Conservation (phyloP, 495 filamentous ascomycete genomes). For the Sordaria brevicollis region DNA sequence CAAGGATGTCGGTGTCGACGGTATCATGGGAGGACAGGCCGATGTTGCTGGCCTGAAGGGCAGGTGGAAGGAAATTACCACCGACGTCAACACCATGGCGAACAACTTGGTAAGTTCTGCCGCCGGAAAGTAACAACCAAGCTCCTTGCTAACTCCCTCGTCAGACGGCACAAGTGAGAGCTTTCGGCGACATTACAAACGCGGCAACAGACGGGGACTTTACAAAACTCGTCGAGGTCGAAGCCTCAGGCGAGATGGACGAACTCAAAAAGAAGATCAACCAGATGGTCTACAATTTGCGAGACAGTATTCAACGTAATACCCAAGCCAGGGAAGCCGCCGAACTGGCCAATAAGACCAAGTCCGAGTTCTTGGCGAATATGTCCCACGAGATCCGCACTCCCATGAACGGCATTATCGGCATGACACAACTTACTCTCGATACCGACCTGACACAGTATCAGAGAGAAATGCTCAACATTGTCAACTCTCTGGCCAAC, state of each 20-base stretch:
- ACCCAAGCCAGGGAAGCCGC: constrained; percentile 94
- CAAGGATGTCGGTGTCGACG: constrained; percentile 94
- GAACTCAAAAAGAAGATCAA: constrained; percentile 99
- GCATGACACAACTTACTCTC: constrained; percentile 94
- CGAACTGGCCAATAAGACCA: constrained; percentile 95
- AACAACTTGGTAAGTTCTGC: constrained; percentile 60
- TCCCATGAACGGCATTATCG: constrained; percentile 81
- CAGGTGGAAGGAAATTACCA: constrained; percentile 97
- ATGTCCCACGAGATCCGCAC: constrained; percentile 99
- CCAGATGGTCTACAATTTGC: constrained; percentile 92
- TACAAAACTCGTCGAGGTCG: constrained; percentile 93
- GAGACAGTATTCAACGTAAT: constrained; percentile 95
- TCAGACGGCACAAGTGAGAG: constrained; percentile 87
- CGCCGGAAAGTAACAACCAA: background rate
- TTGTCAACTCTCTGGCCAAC: constrained; percentile 95
- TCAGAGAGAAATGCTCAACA: constrained; percentile 97
- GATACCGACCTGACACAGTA: constrained; percentile 93
- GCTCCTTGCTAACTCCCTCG: constrained; percentile 5
- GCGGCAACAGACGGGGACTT: constrained; percentile 96
- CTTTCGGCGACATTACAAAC: constrained; percentile 96
- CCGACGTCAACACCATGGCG: constrained; percentile 97
- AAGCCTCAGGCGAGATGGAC: constrained; percentile 98
- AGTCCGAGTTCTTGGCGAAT: constrained; percentile 97
- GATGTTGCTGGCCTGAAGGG: constrained; percentile 90
- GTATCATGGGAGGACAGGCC: constrained; percentile 97